phyloP scores from a whole-genome alignment of 73 alveolate genomes.

The Paramecium bursaria region DNA sequence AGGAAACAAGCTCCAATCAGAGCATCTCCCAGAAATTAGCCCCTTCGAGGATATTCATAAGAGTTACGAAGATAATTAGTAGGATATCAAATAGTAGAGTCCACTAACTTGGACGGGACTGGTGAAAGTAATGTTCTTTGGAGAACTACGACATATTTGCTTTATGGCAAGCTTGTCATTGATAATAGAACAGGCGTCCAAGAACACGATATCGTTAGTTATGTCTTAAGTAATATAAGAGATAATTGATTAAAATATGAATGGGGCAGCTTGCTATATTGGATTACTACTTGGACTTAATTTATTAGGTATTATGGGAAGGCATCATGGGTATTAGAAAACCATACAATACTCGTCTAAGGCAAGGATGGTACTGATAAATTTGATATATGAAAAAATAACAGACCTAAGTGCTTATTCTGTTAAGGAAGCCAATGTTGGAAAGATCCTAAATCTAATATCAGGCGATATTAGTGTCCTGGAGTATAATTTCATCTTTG shows the following conservation, averaged over 20 bases:
- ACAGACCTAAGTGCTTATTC: conserved; percentile 33
- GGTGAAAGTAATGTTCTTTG: conserved; percentile 11
- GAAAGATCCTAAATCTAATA: conserved; percentile 48
- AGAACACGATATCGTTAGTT: background rate
- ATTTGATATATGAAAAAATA: background rate
- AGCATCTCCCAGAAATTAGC: background rate
- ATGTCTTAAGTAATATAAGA: background rate
- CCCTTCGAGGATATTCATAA: background rate
- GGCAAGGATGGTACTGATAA: conserved; percentile 7
- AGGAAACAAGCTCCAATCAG: background rate
- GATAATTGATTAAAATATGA: background rate
- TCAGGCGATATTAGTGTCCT: conserved; percentile 57
- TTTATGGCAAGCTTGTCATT: background rate
- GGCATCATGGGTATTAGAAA: conserved; percentile 15
- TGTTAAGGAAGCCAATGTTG: conserved; percentile 64
- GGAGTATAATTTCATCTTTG: background rate
- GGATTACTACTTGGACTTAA: background rate
- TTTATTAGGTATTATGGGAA: background rate
- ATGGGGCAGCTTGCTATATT: conserved; percentile 1
- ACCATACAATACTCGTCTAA: conserved; percentile 6
- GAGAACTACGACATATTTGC: background rate
- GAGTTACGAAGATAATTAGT: background rate
- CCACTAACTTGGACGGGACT: background rate
- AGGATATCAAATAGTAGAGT: background rate
- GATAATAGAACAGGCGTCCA: background rate